These are phyloP conservation scores for Xylaria sp. DNA, from an alignment of 2,329 filamentous ascomycete genomes.

Conservation along the genomic window DNA sequence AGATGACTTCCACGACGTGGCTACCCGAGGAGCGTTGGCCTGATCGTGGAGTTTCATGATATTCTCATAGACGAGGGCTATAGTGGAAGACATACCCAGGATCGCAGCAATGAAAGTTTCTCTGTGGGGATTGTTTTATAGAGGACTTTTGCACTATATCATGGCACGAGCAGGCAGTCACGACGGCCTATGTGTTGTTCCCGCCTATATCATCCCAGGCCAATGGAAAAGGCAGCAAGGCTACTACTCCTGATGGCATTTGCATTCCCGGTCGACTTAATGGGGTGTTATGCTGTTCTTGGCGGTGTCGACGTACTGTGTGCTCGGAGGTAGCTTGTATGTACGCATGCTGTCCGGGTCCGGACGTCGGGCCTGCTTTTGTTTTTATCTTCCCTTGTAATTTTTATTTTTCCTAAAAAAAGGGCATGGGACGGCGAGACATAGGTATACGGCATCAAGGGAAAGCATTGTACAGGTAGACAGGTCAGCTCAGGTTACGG, in stretches of 20 bases:
- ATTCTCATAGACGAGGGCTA: constrained; percentile 22
- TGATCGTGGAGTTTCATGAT: constrained; percentile 12
- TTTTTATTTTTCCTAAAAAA: constrained; percentile 10
- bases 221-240: constrained; percentile 6
- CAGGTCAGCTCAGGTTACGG: constrained; percentile 19
- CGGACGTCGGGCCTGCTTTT: constrained; percentile 17
- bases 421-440: constrained; percentile 25
- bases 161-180: constrained; percentile 8
- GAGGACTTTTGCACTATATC: constrained; percentile 7
- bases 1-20: constrained; percentile 18
- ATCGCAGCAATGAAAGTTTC: constrained; percentile 16
- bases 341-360: constrained; percentile 4
- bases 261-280: constrained; percentile 25
- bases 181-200: neutral
- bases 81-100: constrained; percentile 14
- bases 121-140: constrained; percentile 14
- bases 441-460: constrained; percentile 21
- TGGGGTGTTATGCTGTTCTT: constrained; percentile 12
- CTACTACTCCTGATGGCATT: constrained; percentile 21
- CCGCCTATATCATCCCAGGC: neutral
- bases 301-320: constrained; percentile 10
- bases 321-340: constrained; percentile 9
- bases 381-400: constrained; percentile 6
- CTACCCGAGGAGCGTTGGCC: constrained; percentile 12
- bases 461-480: constrained; percentile 31